Conservation (phyloP, 1,284 basidiomycete species). For the Microbotryum silenes-acaulis region DNA sequence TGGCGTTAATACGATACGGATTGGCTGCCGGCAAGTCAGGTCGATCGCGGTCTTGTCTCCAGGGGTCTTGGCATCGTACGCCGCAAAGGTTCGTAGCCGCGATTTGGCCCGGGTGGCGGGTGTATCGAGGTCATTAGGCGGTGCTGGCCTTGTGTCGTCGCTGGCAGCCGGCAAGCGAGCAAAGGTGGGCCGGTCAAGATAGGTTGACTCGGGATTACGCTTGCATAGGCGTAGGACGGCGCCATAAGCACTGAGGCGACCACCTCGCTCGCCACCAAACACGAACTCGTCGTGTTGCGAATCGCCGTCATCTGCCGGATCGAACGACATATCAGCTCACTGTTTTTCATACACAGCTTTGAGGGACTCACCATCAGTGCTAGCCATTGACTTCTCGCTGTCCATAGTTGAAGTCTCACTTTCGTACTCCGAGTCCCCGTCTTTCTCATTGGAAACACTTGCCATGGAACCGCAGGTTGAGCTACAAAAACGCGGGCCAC, state of each 20-base stretch:
- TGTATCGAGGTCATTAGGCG: too few relatives aligned
- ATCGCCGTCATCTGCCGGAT: conserved; percentile 6
- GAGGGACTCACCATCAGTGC: neutral
- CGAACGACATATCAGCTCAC: neutral
- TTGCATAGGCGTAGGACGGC: conserved; percentile 16
- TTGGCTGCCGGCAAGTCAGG: conserved; percentile 1
- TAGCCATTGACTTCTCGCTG: neutral
- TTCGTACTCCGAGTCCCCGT: neutral
- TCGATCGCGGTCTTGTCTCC: conserved; percentile 7
- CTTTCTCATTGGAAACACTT: neutral
- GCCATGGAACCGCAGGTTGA: neutral
- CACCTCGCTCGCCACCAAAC: conserved; percentile 1
- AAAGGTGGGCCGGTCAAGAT: conserved; percentile 17
- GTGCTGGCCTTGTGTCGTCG: neutral
- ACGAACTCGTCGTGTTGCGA: neutral
- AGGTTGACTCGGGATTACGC: conserved; percentile 11
- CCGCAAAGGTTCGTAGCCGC: neutral
- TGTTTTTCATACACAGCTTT: neutral
- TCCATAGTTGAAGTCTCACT: neutral
- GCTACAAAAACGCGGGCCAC: too few relatives aligned
- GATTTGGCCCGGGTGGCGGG: too few relatives aligned
- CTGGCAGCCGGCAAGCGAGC: neutral
- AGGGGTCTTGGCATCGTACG: neutral
- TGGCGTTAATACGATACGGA: conserved; percentile 23
- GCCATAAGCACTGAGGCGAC: conserved; percentile 22